These are phyloP conservation scores for Caloboletus inedulis DNA, from an alignment of 1,284 basidiomycete species.

Conservation along the genomic window DNA sequence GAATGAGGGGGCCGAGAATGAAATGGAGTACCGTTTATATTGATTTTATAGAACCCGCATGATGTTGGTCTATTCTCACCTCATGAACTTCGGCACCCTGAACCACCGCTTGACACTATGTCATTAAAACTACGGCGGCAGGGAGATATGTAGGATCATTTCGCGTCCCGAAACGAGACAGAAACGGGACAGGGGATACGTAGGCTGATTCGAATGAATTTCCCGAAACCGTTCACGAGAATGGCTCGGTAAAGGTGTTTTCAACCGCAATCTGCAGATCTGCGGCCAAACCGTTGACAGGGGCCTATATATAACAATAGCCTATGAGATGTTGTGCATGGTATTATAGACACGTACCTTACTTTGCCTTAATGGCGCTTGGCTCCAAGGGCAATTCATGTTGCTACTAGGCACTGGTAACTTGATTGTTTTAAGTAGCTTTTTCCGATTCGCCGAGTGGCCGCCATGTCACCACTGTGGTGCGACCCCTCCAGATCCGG, in stretches of 20 bases:
- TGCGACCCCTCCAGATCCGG: too few relatives aligned
- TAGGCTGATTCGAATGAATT: neutral
- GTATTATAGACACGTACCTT: too few relatives aligned
- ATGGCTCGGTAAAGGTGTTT: neutral
- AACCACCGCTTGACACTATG: neutral
- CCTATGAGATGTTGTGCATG: neutral
- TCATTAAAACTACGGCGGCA: neutral
- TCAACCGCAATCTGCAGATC: neutral
- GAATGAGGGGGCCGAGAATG: neutral
- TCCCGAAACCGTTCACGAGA: too few relatives aligned
- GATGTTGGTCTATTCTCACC: neutral
- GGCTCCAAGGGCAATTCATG: too few relatives aligned
- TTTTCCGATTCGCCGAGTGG: too few relatives aligned
- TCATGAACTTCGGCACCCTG: neutral
- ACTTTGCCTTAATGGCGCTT: too few relatives aligned
- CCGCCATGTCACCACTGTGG: too few relatives aligned
- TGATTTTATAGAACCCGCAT: neutral
- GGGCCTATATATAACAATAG: too few relatives aligned
- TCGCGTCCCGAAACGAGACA: neutral
- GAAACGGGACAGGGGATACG: neutral
- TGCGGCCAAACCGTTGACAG: neutral
- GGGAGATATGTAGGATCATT: neutral
- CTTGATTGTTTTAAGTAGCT: too few relatives aligned
- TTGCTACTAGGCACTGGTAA: too few relatives aligned
- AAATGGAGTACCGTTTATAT: conserved; percentile 8